These are phyloP conservation scores for Diplodia seriata DNA, from an alignment of 2,329 filamentous ascomycete genomes.

Conservation along the genomic window DNA sequence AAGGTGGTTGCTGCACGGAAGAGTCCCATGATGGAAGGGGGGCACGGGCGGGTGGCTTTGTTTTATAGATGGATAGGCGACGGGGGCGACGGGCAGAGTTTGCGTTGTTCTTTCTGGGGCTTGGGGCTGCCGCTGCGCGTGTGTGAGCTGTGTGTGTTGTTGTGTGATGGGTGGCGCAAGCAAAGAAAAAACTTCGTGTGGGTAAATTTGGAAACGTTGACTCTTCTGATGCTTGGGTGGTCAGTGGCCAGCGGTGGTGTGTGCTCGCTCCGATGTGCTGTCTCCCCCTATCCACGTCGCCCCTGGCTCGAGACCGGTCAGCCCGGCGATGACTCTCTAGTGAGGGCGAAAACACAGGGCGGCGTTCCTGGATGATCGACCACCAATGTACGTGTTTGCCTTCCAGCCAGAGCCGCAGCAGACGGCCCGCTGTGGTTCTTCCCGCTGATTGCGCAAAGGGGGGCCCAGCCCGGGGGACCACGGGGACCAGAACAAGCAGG, in stretches of 20 bases:
- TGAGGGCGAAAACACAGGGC: neutral
- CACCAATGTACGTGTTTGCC: conserved; percentile 25
- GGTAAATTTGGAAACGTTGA: conserved; percentile 25
- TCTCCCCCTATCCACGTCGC: conserved; percentile 25
- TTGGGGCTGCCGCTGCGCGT: conserved; percentile 9
- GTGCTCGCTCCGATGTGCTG: conserved; percentile 24
- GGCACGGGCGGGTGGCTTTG: conserved; percentile 2
- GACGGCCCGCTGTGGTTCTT: conserved; percentile 15
- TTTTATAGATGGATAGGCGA: conserved; percentile 13
- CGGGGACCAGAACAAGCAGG: conserved; percentile 7
- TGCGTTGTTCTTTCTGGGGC: conserved; percentile 3
- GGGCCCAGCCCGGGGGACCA: neutral
- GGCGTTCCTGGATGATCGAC: conserved; percentile 13
- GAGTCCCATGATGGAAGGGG: conserved; percentile 6
- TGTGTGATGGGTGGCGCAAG: conserved; percentile 25
- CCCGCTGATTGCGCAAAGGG: conserved; percentile 22
- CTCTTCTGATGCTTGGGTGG: conserved; percentile 23
- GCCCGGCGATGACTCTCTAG: conserved; percentile 19
- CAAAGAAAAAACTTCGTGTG: conserved; percentile 8
- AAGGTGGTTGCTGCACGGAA: conserved; percentile 23
- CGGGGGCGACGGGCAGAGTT: conserved; percentile 3
- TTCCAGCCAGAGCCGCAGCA: conserved; percentile 1
- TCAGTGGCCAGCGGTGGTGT: conserved; percentile 17
- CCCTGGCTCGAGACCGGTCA: conserved; percentile 24
- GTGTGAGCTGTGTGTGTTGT: conserved; percentile 16